Conservation (phyloP, 139 green algal species). For the Coccomyxa sp. region DNA sequence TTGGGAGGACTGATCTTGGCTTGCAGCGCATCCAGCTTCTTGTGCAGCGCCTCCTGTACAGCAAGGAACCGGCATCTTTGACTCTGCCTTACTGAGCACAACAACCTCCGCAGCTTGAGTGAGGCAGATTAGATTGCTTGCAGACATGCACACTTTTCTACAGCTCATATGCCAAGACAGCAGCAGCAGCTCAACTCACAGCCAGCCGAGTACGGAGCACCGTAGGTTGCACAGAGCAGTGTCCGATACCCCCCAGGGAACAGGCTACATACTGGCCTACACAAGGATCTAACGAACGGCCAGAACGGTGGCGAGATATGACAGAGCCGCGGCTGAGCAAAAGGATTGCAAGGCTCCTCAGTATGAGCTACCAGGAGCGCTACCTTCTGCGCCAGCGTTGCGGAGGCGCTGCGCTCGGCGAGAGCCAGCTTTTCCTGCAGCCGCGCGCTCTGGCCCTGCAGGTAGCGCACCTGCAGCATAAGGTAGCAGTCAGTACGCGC, state of each 20-base stretch:
- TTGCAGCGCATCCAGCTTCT: conserved; percentile 2
- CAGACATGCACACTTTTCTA: not conserved
- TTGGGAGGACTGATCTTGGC: not conserved
- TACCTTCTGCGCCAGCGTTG: not conserved
- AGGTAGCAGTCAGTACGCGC: no score
- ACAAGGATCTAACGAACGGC: not conserved
- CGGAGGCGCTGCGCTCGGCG: conserved; percentile 2
- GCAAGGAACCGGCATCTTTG: not conserved
- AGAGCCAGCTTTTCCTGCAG: conserved; percentile 18
- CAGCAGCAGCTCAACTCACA: not conserved
- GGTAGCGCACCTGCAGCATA: conserved; percentile 18
- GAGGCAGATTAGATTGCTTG: no score
- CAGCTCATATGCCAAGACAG: not conserved
- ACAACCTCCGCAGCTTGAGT: no score
- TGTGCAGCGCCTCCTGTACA: not conserved
- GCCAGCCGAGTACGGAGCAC: not conserved
- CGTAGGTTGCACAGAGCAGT: not conserved
- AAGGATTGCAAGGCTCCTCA: not conserved
- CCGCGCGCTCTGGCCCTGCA: conserved; percentile 21
- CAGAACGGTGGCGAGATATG: not conserved
- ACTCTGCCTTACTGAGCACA: no score
- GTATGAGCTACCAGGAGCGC: not conserved
- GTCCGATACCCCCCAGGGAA: no score
- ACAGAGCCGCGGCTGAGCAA: not conserved
- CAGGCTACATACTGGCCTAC: not conserved